Base-by-base conservation (phyloP, 2,329 filamentous ascomycete genomes). In the Sclerotinia subarctica region DNA sequence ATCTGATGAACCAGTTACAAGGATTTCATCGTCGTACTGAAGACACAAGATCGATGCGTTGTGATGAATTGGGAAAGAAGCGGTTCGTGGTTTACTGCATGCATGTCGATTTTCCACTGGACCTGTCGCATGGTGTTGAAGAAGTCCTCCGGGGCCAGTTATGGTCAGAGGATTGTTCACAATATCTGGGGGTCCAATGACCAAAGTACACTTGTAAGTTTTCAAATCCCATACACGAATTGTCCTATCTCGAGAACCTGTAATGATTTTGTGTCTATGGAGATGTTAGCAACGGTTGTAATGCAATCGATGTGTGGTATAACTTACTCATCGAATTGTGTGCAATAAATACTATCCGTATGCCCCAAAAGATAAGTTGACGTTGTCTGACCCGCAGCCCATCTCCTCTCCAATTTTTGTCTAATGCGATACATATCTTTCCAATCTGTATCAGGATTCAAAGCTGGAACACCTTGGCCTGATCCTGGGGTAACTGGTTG, bases 141-240 rank as follows among this genome's bases (percentile, higher is more conserved):
- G 80, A 53, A 80, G 79, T 65, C 84, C 85, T 13, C 84, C 80
- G 0, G 82, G 80, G 71, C 84, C 84, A 67, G 81, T 78, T 46
- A 88, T 80, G 47, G 88, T 77, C n/a, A 80, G 77, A 54, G 79
- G 76, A 76, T 84, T 78, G 73, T 83, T 80, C 75, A 90, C 80
- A 73, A 92, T 81, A 71, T 87, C 86, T 1, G 87, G 88, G 1
- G 93, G 91, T 1, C 94, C 94, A 74, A 99, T 94, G 58, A 98
- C 87, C 69, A 94, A 89, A 64, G 88, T 84, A 78, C 95, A 99
- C 73, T 91, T 85, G 77, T 93, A 90, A 13, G 92, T 96, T 74
- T 91, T 89, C 82, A 97, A 91, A 78, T 98, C 93, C 95, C 95
- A 99, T 44, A 99, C 88, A 63, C 95, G 91, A 73, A 99, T 95